phyloP scores from a whole-genome alignment of 2,329 filamentous ascomycete genomes.

The Furcasterigmium furcatum region DNA sequence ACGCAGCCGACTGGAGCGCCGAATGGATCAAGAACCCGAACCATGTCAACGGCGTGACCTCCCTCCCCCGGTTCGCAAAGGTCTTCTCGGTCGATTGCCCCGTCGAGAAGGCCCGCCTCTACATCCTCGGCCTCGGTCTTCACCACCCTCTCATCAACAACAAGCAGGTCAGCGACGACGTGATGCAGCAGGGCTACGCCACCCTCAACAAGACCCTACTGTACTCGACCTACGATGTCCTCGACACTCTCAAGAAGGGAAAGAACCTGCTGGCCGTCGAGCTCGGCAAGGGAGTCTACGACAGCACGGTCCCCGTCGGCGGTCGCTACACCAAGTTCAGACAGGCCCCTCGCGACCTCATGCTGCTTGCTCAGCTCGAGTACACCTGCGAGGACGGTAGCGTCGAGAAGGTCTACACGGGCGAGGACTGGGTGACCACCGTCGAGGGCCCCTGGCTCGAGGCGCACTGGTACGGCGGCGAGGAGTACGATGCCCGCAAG shows the following conservation, averaged over 20 bases:
- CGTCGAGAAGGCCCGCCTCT: conserved; percentile 4
- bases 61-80: conserved; percentile 6
- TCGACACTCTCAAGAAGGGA: conserved; percentile 3
- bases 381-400: conserved; percentile 7
- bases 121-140: conserved; percentile 9
- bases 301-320: conserved; percentile 5
- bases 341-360: conserved; percentile 2
- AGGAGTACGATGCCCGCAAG: conserved; percentile 10
- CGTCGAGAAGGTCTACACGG: background rate
- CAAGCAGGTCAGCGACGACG: conserved; percentile 4
- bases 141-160: conserved; percentile 7
- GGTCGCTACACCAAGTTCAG: conserved; percentile 11
- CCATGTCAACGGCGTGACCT: background rate
- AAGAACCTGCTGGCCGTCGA: conserved; percentile 9
- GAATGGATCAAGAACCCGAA: conserved; percentile 8
- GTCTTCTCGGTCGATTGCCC: conserved; percentile 5
- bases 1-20: conserved; percentile 6
- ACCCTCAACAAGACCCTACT: conserved; percentile 9
- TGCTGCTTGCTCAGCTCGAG: conserved; percentile 11
- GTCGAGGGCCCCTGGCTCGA: conserved; percentile 8
- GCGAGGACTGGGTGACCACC: conserved; percentile 6
- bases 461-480: conserved; percentile 9
- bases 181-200: no score
- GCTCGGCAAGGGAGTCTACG: conserved; percentile 9
- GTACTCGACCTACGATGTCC: conserved; percentile 11